Evolutionary conservation across 306 rosid genomes (phyloP).

Genomic region (Casuarina glauca): DNA sequence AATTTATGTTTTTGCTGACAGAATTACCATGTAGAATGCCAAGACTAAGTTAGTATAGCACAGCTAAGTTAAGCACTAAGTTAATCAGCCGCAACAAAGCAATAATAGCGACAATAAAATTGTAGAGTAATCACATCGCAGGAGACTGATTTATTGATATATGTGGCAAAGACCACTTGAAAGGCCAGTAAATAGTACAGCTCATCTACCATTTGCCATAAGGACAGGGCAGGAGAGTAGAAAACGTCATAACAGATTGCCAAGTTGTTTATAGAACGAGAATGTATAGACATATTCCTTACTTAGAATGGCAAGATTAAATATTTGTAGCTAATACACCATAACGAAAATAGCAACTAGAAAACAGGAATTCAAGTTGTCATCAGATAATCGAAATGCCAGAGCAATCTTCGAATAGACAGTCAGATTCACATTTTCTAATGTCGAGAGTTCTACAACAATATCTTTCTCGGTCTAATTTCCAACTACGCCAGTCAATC

Average conservation of each 20-base stretch:
- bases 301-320: neutral
- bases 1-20: neutral
- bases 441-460: neutral
- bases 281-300: neutral
- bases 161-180: neutral
- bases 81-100: too few relatives aligned
- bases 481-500: neutral
- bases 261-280: neutral
- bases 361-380: neutral
- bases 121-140: neutral
- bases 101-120: too few relatives aligned
- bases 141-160: neutral
- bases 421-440: neutral
- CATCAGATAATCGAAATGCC: neutral
- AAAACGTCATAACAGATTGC: neutral
- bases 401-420: neutral
- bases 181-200: neutral
- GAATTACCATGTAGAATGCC: neutral
- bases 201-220: neutral
- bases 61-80: too few relatives aligned
- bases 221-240: neutral
- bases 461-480: neutral
- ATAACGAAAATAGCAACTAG: neutral
- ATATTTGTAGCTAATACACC: neutral
- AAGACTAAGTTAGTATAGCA: neutral